A percentile compares a stretch with the other conserved stretches of the same genome.
Conservation (phyloP, 2,329 filamentous ascomycete genomes). For the Claviceps pusilla region DNA sequence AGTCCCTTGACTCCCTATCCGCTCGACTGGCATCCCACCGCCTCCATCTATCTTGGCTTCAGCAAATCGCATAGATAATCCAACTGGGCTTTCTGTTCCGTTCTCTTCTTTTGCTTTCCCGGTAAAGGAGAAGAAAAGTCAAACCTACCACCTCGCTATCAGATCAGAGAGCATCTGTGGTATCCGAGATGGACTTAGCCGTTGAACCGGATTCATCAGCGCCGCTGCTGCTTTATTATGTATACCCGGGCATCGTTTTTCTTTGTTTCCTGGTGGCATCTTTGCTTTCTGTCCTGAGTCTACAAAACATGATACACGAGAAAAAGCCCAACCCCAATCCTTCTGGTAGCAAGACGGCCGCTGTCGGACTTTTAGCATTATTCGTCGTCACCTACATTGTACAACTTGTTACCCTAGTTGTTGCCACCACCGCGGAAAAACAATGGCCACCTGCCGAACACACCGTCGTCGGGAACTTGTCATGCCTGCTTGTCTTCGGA, state of each 20-base stretch:
- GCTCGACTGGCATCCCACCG: neutral
- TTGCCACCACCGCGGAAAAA: constrained; percentile 19
- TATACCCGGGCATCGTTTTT: constrained; percentile 41
- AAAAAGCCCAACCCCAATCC: constrained; percentile 6
- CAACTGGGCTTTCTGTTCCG: neutral
- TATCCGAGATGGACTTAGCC: constrained; percentile 1
- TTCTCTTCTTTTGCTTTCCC: neutral
- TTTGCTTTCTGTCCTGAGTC: constrained; percentile 34
- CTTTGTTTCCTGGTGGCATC: constrained; percentile 40
- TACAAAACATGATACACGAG: constrained; percentile 28
- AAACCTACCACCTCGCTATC: neutral
- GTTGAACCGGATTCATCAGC: constrained; percentile 9
- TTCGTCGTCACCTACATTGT: constrained; percentile 31
- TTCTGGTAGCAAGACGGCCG: constrained; percentile 8
- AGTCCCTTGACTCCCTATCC: neutral
- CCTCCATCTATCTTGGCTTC: neutral
- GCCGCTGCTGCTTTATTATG: constrained; percentile 38
- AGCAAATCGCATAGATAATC: neutral
- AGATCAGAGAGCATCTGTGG: neutral
- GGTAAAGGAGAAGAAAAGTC: neutral
- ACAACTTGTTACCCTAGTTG: constrained; percentile 29
- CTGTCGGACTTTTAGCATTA: constrained; percentile 28
- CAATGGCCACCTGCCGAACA: constrained; percentile 31
- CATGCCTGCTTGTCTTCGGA: constrained; percentile 49
- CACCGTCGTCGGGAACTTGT: constrained; percentile 40